A percentile compares a stretch with the other conserved stretches of the same genome.
Conservation (phyloP, 2,329 filamentous ascomycete species). For the Paraphoma sp. region DNA sequence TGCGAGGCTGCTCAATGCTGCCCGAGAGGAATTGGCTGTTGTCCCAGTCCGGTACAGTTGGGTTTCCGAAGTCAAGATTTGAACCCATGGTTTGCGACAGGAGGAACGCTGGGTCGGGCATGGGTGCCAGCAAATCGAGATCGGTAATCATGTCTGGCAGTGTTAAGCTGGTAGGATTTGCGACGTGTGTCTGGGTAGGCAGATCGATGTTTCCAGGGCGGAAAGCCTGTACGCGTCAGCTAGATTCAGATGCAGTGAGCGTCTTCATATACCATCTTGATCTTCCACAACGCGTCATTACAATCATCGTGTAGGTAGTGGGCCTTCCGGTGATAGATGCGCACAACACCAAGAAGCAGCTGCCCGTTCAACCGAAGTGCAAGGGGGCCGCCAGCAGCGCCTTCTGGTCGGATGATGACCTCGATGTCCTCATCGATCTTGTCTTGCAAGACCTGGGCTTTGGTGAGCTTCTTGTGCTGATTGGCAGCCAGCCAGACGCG, state of each 20-base stretch:
- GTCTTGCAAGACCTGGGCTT: slow-evolving; percentile 92
- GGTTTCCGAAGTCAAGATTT: slow-evolving; percentile 46
- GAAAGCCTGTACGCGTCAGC: slow-evolving; percentile 69
- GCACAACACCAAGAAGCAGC: slow-evolving; percentile 90
- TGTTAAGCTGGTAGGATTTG: slow-evolving; percentile 84
- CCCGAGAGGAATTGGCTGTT: slow-evolving; percentile 82
- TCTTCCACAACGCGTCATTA: slow-evolving; percentile 96
- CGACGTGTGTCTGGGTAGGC: slow-evolving; percentile 75
- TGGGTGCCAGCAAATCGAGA: slow-evolving; percentile 78
- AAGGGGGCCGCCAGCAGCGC: slow-evolving; percentile 78
- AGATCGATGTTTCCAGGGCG: slow-evolving; percentile 96
- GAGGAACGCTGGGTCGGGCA: slow-evolving; percentile 86
- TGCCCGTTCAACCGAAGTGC: slow-evolving; percentile 93
- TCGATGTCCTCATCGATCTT: slow-evolving; percentile 95
- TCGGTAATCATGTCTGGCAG: slow-evolving; percentile 93
- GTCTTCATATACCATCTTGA: slow-evolving; percentile 79
- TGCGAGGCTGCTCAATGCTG: slow-evolving; percentile 61
- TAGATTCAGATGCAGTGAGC: neutral
- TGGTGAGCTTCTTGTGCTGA: slow-evolving; percentile 96
- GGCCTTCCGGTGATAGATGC: slow-evolving; percentile 97
- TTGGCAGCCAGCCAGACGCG: slow-evolving; percentile 98
- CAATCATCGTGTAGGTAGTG: slow-evolving; percentile 96
- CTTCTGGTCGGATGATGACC: slow-evolving; percentile 82
- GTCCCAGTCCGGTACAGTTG: slow-evolving; percentile 60
- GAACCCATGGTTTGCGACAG: slow-evolving; percentile 71